Conservation (phyloP, 2,329 filamentous ascomycete genomes). For the Tolypocladium paradoxum region DNA sequence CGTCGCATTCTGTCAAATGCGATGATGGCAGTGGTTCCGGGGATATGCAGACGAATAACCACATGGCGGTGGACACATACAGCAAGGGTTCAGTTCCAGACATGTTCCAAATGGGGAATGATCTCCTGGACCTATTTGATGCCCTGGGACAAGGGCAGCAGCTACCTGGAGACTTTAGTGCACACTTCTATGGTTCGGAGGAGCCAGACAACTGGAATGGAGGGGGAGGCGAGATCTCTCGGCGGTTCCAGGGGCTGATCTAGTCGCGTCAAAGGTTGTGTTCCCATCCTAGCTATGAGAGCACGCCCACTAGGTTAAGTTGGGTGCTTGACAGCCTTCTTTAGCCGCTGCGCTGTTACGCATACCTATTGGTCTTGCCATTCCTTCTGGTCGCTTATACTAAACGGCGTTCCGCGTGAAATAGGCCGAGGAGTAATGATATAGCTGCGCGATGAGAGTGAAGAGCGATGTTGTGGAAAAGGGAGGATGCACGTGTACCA, state of each 20-base stretch:
- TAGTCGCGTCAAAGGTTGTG: too few relatives aligned
- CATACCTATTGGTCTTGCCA: background rate
- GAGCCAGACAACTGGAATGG: slow-evolving; percentile 5
- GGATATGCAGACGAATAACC: background rate
- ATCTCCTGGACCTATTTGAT: slow-evolving; percentile 24
- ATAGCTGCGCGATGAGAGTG: too few relatives aligned
- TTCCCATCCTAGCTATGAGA: background rate
- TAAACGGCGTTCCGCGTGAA: too few relatives aligned
- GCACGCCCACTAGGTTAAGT: background rate
- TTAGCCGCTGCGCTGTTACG: background rate
- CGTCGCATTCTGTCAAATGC: background rate
- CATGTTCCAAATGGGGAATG: slow-evolving; percentile 22
- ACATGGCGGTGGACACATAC: slow-evolving; percentile 4
- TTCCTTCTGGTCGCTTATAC: background rate
- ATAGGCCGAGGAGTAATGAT: too few relatives aligned
- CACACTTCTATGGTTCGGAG: slow-evolving; percentile 6
- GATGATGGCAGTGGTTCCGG: background rate
- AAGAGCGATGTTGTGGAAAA: too few relatives aligned
- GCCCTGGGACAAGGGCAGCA: slow-evolving; percentile 20
- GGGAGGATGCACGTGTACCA: too few relatives aligned
- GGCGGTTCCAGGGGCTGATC: slow-evolving; percentile 22
- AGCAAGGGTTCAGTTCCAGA: slow-evolving; percentile 13
- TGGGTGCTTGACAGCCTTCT: background rate
- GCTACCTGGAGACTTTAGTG: slow-evolving; percentile 7
- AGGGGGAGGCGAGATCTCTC: slow-evolving; percentile 18